A percentile compares a stretch with the other conserved stretches of the same genome.
phyloP scores from a whole-genome alignment of 164 flowering plant genomes.

The Akebia trifoliata region DNA sequence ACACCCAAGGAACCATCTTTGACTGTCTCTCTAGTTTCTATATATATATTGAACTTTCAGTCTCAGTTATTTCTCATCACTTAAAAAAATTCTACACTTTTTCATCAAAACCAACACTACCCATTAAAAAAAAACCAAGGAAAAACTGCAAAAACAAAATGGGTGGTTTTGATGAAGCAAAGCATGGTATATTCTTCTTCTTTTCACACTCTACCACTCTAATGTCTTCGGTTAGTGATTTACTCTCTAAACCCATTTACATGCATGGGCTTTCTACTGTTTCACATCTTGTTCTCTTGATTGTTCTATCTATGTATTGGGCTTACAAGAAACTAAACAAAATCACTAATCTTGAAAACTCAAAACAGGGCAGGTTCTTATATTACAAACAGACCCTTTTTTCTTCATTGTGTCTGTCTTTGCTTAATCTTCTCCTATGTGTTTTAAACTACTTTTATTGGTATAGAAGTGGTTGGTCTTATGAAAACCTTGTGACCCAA shows the following conservation, averaged over 20 bases:
- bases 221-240: slow-evolving; percentile 14
- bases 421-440: slow-evolving; percentile 37
- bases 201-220: slow-evolving; percentile 7
- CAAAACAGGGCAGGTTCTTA: slow-evolving; percentile 19
- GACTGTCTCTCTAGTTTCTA: no score
- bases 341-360: slow-evolving; percentile 5
- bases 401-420: slow-evolving; percentile 38
- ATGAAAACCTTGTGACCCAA: slow-evolving; percentile 33
- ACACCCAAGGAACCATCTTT: no score
- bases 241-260: slow-evolving; percentile 43
- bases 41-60: no score
- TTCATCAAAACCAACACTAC: neutral
- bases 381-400: slow-evolving; percentile 31
- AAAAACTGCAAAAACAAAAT: slow-evolving; percentile 9
- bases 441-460: slow-evolving; percentile 41
- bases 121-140: neutral
- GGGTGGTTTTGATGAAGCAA: slow-evolving; percentile 14
- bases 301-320: slow-evolving; percentile 34
- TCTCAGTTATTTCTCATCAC: no score
- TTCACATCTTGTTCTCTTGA: slow-evolving; percentile 42
- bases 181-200: slow-evolving; percentile 9
- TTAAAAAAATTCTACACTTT: neutral
- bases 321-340: slow-evolving; percentile 22
- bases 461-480: slow-evolving; percentile 57
- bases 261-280: slow-evolving; percentile 44